Evolutionary conservation across 2,329 filamentous ascomycete genomes (phyloP), one percentile per base, ranked within the genome.

Genomic region (Nectriaceae sp.): DNA sequence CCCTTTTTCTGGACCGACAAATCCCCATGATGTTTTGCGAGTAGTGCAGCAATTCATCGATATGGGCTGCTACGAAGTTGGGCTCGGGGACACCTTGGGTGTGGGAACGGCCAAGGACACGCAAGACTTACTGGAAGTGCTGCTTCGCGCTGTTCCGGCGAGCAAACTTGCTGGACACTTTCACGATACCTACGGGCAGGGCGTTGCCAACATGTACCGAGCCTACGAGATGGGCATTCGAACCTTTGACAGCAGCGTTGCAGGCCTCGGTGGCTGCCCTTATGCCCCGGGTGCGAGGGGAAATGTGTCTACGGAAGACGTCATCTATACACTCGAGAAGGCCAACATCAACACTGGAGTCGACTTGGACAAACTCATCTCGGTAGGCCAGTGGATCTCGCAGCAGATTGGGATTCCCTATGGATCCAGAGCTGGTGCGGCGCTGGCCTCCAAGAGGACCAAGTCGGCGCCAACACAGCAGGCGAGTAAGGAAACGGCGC

Each of bases 41-140:
- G 48, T 50, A 2, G 50, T 43, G 1, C 46, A 39, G 4, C 13
- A 19, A n/a, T 41, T 52, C 19, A 26, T 52, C 5, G 42, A 49
- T 18, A 52, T 52, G 46, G 50, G 50, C 5, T 52, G 50, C 36
- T 52, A 49, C 29, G 50, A 52, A n/a, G 50, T 52, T n/a, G 50
- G 50, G n/a, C 42, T 52, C 3, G 50, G 50, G 26, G 50, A 52
- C 22, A 52, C 50, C 5, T 13, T 52, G 4, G 50, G 50, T 3
- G 42, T 46, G 1, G 50, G 50, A 10, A 52, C 50, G 4, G 21
- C 42, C 8, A 44, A 35, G 6, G 40, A 49, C 24, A 46, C 42
- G 2, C 39, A 46, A 18, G 13, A 11, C 8, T 16, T 52, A 11
- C 16, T 52, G n/a, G 35, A 49, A 16, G 2, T 44, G 1, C 18